Evolutionary conservation across 768 basidiomycete species (phyloP), one percentile per base, ranked within the genome.

Genomic region (Mycena kentingensis): DNA sequence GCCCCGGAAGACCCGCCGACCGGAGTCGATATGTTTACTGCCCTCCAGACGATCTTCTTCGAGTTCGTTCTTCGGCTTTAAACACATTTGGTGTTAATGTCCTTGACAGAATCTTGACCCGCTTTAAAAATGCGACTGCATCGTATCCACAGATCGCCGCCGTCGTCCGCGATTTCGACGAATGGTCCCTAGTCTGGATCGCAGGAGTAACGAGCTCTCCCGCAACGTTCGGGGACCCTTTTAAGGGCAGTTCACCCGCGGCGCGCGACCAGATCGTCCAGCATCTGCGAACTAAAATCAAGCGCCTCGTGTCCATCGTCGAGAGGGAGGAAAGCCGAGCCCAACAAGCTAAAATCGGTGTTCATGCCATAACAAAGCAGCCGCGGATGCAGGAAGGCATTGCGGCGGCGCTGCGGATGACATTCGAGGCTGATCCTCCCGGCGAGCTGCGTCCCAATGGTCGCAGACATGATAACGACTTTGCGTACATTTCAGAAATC

Each of bases 401-500:
- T 34, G 26, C 70, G 46, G 63, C 75, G 47, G 70, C 78, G 11
- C 57, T 77, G 55, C 60, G 65, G 32, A 64, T 65, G 21, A 67
- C 61, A 4, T 87, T 80, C 54, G 78, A 82, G 25, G 26, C 41
- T 24, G 41, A 42, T 11, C 80, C 80, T 3, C 85, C 87, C 0
- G 86, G 85, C 8, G 62, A 61, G 0, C 65, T 79, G 2, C 77
- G 80, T 11, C 25, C 46, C 1, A 75, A 70, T 0, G 84, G 84
- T 0, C 74, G 77, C 0, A 77, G 88, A 1, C 88, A 90, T 52
- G 82, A 90, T 62, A 90, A 90, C 49, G 88, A 89, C 58, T 72
- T 67, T 38, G 63, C 67, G 22, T 75, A 83, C 31, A 83, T 90
- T 10, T 22, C 61, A 2, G 69, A 81, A 2, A 87, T 91, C 37